phyloP scores from a whole-genome alignment of 306 rosid species.

The Gastrolobium villosum region DNA sequence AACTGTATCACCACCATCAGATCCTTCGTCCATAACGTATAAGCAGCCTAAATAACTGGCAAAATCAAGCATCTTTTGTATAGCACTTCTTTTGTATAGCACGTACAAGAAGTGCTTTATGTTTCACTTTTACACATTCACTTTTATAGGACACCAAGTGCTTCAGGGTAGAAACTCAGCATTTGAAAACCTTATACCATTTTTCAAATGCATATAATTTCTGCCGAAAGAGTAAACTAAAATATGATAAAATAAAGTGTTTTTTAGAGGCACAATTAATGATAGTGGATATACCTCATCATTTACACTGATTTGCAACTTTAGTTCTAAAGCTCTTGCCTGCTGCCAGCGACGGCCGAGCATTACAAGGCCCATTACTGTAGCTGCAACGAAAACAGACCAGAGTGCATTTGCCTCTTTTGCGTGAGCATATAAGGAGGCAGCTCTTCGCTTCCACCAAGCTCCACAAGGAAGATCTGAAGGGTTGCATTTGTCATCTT shows the following conservation, averaged over 20 bases:
- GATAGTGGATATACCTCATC: constrained; percentile 56
- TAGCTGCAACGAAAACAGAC: constrained; percentile 93
- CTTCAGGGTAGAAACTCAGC: not conserved
- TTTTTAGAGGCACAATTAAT: constrained; percentile 8
- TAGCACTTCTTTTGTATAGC: not conserved
- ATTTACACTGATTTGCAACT: constrained; percentile 70
- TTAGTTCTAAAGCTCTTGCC: constrained; percentile 80
- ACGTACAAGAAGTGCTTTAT: not conserved
- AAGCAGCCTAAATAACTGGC: constrained; percentile 13
- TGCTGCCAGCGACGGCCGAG: constrained; percentile 96
- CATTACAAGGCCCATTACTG: constrained; percentile 82
- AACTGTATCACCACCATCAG: not conserved
- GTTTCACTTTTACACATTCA: constrained; percentile 6
- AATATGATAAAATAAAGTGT: not conserved
- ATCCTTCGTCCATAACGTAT: not conserved
- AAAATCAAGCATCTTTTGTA: not conserved
- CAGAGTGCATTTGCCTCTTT: constrained; percentile 88
- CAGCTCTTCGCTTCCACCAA: constrained; percentile 98
- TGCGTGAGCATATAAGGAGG: constrained; percentile 85
- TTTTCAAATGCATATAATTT: constrained; percentile 19
- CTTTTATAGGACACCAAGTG: not conserved
- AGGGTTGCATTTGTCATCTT: constrained; percentile 54
- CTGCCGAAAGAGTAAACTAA: constrained; percentile 4
- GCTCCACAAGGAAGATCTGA: constrained; percentile 86
- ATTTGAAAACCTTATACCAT: constrained; percentile 3